phyloP scores from a whole-genome alignment of 768 basidiomycete species.

The Russula lepida region DNA sequence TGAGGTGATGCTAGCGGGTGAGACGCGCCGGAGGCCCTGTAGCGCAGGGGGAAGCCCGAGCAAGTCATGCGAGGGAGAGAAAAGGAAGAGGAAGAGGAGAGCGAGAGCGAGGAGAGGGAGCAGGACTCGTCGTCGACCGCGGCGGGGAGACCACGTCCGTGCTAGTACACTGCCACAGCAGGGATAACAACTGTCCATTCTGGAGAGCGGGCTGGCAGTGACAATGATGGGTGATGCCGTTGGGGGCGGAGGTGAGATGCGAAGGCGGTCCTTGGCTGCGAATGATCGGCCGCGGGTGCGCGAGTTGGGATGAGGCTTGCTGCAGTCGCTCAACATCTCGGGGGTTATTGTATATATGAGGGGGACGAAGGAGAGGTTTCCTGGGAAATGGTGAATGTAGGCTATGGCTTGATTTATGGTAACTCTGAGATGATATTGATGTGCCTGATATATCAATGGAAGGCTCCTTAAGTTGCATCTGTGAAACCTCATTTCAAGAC shows the following conservation, averaged over 20 bases:
- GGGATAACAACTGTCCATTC: not conserved
- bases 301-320: not conserved
- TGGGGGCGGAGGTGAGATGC: constrained; percentile 4
- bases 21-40: constrained; percentile 11
- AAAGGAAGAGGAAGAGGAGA: constrained; percentile 15
- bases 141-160: not conserved
- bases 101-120: not conserved
- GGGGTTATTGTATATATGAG: not conserved
- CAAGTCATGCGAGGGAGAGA: constrained; percentile 15
- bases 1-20: constrained; percentile 15
- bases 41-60: constrained; percentile 11
- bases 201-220: not conserved
- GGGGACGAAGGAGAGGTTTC: too few species aligned
- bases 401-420: too few species aligned
- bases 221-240: not conserved
- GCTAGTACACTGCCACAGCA: not conserved
- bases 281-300: constrained; percentile 4
- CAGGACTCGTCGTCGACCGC: not conserved
- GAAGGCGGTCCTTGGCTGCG: constrained; percentile 4
- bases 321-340: not conserved
- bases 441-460: too few species aligned
- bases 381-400: too few species aligned
- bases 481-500: not conserved
- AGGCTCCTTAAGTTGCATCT: too few species aligned
- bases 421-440: too few species aligned